Conservation (phyloP, 305 asterid species). For the Solanum hybrid region DNA sequence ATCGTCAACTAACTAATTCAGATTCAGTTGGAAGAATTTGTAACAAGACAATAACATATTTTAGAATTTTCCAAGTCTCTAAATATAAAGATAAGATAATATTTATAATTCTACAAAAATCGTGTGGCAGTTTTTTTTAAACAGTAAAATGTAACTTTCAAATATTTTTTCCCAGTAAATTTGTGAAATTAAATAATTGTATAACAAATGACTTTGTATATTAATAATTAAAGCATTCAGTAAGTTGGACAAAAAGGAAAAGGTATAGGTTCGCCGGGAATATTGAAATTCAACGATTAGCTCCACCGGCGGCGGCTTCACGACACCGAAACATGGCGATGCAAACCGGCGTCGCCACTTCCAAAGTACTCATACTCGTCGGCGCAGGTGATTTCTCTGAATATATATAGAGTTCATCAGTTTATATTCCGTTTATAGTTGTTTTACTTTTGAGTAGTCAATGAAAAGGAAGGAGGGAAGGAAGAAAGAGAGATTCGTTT, state of each 20-base stretch:
- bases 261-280: neutral
- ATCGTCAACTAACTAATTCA: no score
- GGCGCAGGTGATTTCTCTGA: constrained; percentile 48
- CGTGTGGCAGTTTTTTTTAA: neutral
- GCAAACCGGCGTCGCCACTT: constrained; percentile 70
- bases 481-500: neutral
- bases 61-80: neutral
- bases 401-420: neutral
- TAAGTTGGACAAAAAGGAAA: neutral
- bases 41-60: no score
- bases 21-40: no score
- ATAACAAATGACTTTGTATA: neutral
- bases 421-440: neutral
- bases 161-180: neutral
- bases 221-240: neutral
- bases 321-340: constrained; percentile 44
- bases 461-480: neutral
- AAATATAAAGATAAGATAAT: neutral
- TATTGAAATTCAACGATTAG: neutral
- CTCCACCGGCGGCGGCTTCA: neutral
- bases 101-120: neutral
- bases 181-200: neutral
- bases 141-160: neutral
- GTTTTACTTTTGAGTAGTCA: neutral
- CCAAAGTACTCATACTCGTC: constrained; percentile 67